A percentile compares a stretch with the other conserved stretches of the same genome.
Conservation (phyloP, 805 yeast species). For the Scheffersomyces coipomensis region DNA sequence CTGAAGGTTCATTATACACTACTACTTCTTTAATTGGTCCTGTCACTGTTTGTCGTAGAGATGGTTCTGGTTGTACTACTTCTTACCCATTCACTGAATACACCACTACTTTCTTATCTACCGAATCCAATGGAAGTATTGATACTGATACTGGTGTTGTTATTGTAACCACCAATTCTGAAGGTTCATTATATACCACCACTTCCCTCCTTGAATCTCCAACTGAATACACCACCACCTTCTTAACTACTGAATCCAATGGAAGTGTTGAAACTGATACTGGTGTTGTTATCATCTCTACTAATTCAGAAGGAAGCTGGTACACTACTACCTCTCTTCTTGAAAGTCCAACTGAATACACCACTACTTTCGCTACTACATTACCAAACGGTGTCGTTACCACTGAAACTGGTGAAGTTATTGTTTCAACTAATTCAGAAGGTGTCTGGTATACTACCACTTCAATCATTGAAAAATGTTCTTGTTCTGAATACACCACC, state of each 20-base stretch:
- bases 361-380: slow-evolving; percentile 9
- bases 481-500: slow-evolving; percentile 1
- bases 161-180: not conserved
- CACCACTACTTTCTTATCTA: not conserved
- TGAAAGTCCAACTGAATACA: slow-evolving; percentile 9
- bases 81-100: not conserved
- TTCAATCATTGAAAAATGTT: not conserved
- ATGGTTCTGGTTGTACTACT: no score
- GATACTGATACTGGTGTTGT: not conserved
- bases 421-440: slow-evolving; percentile 14
- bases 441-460: slow-evolving; percentile 9
- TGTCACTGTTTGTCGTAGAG: no score
- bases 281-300: slow-evolving; percentile 13
- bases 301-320: slow-evolving; percentile 7
- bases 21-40: not conserved
- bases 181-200: slow-evolving; percentile 2
- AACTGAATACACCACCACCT: slow-evolving; percentile 4
- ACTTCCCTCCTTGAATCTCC: slow-evolving; percentile 1
- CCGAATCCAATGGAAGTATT: not conserved
- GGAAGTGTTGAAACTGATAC: slow-evolving; percentile 10
- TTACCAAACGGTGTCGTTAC: slow-evolving; percentile 4
- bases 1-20: not conserved
- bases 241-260: slow-evolving; percentile 6
- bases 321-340: slow-evolving; percentile 11
- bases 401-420: slow-evolving; percentile 13